Evolutionary conservation across 495 filamentous ascomycete species (phyloP).

Genomic region (Penicillium cosmopolitanum): DNA sequence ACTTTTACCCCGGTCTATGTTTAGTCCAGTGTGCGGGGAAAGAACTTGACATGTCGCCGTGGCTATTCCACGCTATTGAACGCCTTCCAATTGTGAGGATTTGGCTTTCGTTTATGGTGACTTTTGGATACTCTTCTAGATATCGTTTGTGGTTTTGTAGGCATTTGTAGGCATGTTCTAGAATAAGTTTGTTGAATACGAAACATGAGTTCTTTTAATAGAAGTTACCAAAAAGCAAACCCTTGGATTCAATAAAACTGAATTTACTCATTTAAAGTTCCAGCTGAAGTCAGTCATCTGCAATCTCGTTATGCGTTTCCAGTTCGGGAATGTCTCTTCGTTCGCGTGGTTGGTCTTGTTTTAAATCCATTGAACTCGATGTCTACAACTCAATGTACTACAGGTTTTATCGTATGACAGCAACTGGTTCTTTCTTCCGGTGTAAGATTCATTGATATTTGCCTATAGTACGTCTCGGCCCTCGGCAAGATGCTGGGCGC

Average conservation of each 20-base stretch:
- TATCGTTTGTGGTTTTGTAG: background rate
- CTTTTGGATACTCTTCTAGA: background rate
- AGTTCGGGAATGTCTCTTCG: conserved; percentile 1
- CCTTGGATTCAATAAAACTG: background rate
- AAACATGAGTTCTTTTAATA: background rate
- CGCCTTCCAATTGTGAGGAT: background rate
- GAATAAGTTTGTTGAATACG: background rate
- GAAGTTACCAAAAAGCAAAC: background rate
- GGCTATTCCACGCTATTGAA: no score
- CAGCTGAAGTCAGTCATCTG: conserved; percentile 4
- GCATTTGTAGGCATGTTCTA: background rate
- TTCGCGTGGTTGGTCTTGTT: conserved; percentile 16
- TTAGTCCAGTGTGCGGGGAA: conserved; percentile 16
- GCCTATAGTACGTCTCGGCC: conserved; percentile 10
- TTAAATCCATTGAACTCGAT: conserved; percentile 1
- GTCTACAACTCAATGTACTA: background rate
- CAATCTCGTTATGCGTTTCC: conserved; percentile 9
- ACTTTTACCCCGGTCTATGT: conserved; percentile 10
- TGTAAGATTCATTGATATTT: background rate
- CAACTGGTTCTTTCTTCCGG: background rate
- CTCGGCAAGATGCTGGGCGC: conserved; percentile 7
- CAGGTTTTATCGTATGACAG: background rate
- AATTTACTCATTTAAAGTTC: background rate
- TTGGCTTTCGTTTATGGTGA: background rate
- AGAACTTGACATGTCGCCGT: background rate